Evolutionary conservation across 805 yeast species (phyloP).

Genomic region (Starmerella gropengiesseri): DNA sequence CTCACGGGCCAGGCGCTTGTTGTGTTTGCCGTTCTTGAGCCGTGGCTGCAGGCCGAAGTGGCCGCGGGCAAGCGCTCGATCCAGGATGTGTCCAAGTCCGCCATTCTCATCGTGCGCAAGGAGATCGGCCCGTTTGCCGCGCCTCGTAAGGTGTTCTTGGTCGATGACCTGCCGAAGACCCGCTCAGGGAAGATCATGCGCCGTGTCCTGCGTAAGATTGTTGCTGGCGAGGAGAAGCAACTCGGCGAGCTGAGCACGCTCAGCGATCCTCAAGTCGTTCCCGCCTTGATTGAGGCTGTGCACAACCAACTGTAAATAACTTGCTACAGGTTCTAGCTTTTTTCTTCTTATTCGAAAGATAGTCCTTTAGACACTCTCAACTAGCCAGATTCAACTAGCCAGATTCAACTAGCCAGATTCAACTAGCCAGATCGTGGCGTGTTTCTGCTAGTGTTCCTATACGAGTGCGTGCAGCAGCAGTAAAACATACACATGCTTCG

Average conservation of each 20-base stretch:
- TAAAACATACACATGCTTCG: too few species aligned
- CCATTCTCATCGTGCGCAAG: slow-evolving; percentile 79
- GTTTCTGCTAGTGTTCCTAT: too few species aligned
- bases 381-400: background rate
- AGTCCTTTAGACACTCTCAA: background rate
- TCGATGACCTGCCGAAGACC: slow-evolving; percentile 92
- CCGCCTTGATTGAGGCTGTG: slow-evolving; percentile 60
- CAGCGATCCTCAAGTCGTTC: slow-evolving; percentile 77
- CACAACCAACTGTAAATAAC: slow-evolving; percentile 10
- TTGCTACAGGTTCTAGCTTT: background rate
- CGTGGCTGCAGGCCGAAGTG: slow-evolving; percentile 49
- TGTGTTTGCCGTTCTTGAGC: slow-evolving; percentile 56
- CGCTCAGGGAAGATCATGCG: slow-evolving; percentile 98
- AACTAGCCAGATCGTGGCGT: too few species aligned
- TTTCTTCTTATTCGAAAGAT: background rate
- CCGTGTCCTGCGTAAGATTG: slow-evolving; percentile 87
- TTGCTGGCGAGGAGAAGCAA: slow-evolving; percentile 83
- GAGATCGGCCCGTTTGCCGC: slow-evolving; percentile 92
- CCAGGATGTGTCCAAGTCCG: slow-evolving; percentile 47
- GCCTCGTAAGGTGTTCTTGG: slow-evolving; percentile 75
- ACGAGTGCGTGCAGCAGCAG: too few species aligned
- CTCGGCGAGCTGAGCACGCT: slow-evolving; percentile 87
- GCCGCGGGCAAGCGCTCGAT: slow-evolving; percentile 29
- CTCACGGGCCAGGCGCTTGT: slow-evolving; percentile 96
- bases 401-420: background rate